Conservation (phyloP, 306 rosid genomes). For the Argentina anserina region DNA sequence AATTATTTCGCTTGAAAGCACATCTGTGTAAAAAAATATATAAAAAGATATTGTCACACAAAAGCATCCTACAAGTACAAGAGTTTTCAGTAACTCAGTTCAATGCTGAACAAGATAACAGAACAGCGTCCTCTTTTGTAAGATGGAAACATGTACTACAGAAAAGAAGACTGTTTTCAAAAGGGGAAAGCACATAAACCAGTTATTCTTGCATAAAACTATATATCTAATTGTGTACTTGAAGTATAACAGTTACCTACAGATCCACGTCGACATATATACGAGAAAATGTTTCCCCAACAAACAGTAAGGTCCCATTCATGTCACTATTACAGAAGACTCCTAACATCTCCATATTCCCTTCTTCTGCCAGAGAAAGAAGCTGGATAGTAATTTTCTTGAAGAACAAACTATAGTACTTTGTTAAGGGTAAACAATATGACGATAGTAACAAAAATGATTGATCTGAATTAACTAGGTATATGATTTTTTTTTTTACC, state of each 20-base stretch:
- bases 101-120: constrained; percentile 8
- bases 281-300: constrained; percentile 81
- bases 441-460: constrained; percentile 11
- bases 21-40: constrained; percentile 49
- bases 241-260: constrained; percentile 55
- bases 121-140: neutral
- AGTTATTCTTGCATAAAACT: constrained; percentile 1
- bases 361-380: constrained; percentile 65
- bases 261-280: constrained; percentile 91
- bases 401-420: constrained; percentile 66
- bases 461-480: neutral
- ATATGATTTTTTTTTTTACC: constrained; percentile 12
- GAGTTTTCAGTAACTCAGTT: neutral
- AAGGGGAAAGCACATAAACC: neutral
- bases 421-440: constrained; percentile 47
- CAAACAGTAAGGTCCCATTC: constrained; percentile 54
- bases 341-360: constrained; percentile 23
- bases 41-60: constrained; percentile 23
- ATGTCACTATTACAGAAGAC: constrained; percentile 24
- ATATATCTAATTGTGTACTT: constrained; percentile 13
- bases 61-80: constrained; percentile 2
- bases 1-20: constrained; percentile 55
- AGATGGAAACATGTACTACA: neutral
- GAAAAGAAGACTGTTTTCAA: neutral
- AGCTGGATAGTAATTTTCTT: constrained; percentile 66